Percentiles rank a stretch among this genome's conserved stretches.
Evolutionary conservation across 352 stramenopile genomes (phyloP).

Genomic region (Peronospora tabacina): DNA sequence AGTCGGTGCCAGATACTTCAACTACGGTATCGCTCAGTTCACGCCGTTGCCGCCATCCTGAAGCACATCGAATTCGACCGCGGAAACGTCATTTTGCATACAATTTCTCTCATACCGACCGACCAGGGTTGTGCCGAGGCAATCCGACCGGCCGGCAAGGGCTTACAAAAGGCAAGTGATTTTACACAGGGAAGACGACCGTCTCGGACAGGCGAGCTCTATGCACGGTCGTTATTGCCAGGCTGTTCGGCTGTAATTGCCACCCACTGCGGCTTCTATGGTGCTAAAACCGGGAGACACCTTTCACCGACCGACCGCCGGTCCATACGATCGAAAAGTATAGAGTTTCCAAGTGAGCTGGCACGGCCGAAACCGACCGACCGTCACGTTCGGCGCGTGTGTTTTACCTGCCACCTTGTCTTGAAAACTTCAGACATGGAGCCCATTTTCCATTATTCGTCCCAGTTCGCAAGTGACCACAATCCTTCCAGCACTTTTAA

Average conservation of each 20-base stretch:
- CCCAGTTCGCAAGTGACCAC: not conserved
- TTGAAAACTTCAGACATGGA: not conserved
- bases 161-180: constrained; percentile 20
- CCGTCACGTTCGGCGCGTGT: constrained; percentile 22
- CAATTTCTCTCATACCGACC: constrained; percentile 37
- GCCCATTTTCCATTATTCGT: constrained; percentile 29
- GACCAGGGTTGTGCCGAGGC: constrained; percentile 17
- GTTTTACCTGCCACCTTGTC: constrained; percentile 24
- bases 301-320: constrained; percentile 25
- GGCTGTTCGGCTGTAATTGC: constrained; percentile 7
- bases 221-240: constrained; percentile 8
- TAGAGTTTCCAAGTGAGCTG: constrained; percentile 18
- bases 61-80: constrained; percentile 23
- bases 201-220: constrained; percentile 5
- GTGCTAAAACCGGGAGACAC: constrained; percentile 12
- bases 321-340: constrained; percentile 5
- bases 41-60: not conserved
- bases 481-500: not conserved
- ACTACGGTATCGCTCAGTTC: constrained; percentile 1
- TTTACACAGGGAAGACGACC: constrained; percentile 16
- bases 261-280: not conserved
- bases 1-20: constrained; percentile 12
- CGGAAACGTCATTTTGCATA: constrained; percentile 19
- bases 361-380: constrained; percentile 22
- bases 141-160: constrained; percentile 3